Evolutionary conservation across 1,284 basidiomycete species (phyloP).

Genomic region (Leccinum pachyderme): DNA sequence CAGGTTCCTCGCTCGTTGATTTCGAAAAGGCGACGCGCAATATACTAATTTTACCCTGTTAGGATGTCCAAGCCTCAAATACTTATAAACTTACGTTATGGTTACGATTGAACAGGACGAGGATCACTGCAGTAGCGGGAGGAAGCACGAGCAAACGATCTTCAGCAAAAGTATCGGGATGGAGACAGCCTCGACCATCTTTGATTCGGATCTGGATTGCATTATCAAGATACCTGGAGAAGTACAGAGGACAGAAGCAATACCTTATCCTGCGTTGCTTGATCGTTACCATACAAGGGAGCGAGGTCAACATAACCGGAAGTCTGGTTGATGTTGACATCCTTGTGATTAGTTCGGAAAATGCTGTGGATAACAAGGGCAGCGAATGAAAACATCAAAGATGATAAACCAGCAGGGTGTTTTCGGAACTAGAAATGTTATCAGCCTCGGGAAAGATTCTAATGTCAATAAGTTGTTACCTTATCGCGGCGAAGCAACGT

Average conservation of each 20-base stretch:
- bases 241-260: not conserved
- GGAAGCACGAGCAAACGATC: constrained; percentile 79
- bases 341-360: constrained; percentile 68
- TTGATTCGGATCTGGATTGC: constrained; percentile 40
- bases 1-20: constrained; percentile 74
- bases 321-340: constrained; percentile 77
- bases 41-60: constrained; percentile 52
- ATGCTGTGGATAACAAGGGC: constrained; percentile 80
- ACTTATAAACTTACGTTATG: constrained; percentile 65
- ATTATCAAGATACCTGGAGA: constrained; percentile 6
- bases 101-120: constrained; percentile 80
- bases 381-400: constrained; percentile 80
- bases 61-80: not conserved
- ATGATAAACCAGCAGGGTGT: constrained; percentile 77
- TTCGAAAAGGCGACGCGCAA: constrained; percentile 72
- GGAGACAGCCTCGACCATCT: constrained; percentile 64
- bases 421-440: constrained; percentile 52
- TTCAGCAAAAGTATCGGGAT: constrained; percentile 75
- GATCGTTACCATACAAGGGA: constrained; percentile 73
- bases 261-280: constrained; percentile 60
- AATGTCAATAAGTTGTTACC: constrained; percentile 13
- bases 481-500: constrained; percentile 41
- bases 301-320: constrained; percentile 85
- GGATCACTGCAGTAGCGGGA: constrained; percentile 67
- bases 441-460: not conserved